Base-by-base conservation (phyloP, 768 basidiomycete species). In the Scleroderma bovista region DNA sequence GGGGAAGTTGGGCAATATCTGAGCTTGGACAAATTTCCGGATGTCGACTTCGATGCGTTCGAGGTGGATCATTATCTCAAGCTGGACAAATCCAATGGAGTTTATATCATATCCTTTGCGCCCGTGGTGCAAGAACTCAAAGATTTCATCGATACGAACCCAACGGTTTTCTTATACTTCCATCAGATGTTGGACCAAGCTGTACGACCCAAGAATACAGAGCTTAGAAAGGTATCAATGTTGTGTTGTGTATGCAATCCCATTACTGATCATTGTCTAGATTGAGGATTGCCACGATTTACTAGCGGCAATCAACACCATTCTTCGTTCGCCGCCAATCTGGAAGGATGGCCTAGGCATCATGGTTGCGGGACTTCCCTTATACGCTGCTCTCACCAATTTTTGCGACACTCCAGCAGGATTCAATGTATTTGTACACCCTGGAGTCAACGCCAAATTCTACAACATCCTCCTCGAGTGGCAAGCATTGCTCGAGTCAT, bases 391-490 rank as follows among this genome's bases (percentile, higher is more conserved):
- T n/a, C 10, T 45, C 12, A 31, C 44, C 1, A n/a, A 10, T 10
- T 45, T 45, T 17, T 45, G 44, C n/a, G 19, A 44, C 26, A 44
- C 43, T 9, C 23, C 16, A 16, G 6, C 43, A 12, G 43, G 43
- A 16, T 44, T 17, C 16, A 29, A 32, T n/a, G 43, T 26, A 6
- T 44, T 44, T 15, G 17, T 19, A 16, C 13, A 44, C 19, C 43
- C 43, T 5, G 61, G 62, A 42, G 71, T 83, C 47, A 83, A 84
- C 50, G 56, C 41, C 0, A 58, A 67, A 44, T 60, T 82, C 53
- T 74, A 76, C 55, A 71, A 70, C 33, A 60, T 83, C 46, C 71
- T 83, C 52, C 63, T 75, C 40, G 67, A 64, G 20, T 84, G 81
- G 79, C 66, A 68, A 10, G 54, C 47, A 11, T 82, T 67, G 67